phyloP scores from a whole-genome alignment of 2,329 filamentous ascomycete species.

The Fusarium lateritium region DNA sequence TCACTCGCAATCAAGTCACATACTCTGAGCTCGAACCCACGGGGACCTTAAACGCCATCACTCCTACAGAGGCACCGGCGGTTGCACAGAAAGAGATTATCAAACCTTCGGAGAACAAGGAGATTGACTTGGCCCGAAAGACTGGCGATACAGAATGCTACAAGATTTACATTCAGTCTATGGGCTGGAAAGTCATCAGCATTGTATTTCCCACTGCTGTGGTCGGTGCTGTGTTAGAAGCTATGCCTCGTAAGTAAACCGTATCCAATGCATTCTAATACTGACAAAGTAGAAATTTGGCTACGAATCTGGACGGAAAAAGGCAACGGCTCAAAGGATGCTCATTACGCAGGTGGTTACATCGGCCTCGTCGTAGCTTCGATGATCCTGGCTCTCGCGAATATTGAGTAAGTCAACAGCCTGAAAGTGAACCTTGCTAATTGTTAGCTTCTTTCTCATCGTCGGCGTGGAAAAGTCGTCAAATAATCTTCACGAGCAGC shows the following conservation, averaged over 20 bases:
- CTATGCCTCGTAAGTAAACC: slow-evolving; percentile 45
- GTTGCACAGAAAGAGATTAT: neutral
- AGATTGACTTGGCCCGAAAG: slow-evolving; percentile 48
- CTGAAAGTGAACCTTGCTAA: neutral
- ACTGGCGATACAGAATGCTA: slow-evolving; percentile 51
- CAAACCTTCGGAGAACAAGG: neutral
- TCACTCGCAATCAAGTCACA: slow-evolving; percentile 44
- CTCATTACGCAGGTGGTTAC: slow-evolving; percentile 45
- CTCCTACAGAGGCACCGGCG: neutral
- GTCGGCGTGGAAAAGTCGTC: slow-evolving; percentile 44
- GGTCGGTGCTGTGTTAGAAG: slow-evolving; percentile 30
- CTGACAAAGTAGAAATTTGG: slow-evolving; percentile 46
- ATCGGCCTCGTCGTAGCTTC: slow-evolving; percentile 40
- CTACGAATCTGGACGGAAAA: slow-evolving; percentile 48
- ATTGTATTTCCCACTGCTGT: slow-evolving; percentile 33
- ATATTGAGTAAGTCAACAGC: slow-evolving; percentile 18
- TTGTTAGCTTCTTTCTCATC: slow-evolving; percentile 45
- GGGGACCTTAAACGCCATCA: slow-evolving; percentile 2
- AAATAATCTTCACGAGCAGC: slow-evolving; percentile 41
- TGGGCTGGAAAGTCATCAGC: slow-evolving; percentile 43
- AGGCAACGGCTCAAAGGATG: slow-evolving; percentile 39
- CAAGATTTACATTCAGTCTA: slow-evolving; percentile 48
- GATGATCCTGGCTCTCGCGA: slow-evolving; percentile 27
- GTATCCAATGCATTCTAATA: neutral
- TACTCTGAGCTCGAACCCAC: slow-evolving; percentile 37